Base-by-base conservation (phyloP, 257 asterid genomes). In the Rubia yunnanensis region DNA sequence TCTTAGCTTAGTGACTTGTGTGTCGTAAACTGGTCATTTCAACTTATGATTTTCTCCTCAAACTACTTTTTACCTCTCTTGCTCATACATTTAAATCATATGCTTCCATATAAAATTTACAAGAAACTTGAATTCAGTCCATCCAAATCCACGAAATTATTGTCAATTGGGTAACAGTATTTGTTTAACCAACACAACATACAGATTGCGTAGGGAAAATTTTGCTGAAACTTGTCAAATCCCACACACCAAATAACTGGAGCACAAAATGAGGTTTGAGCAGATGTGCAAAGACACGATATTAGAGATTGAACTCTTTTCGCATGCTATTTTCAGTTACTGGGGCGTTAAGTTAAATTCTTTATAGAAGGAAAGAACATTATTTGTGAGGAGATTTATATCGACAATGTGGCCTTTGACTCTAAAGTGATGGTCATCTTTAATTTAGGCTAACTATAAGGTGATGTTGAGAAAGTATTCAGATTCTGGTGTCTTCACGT, bases 221-320 rank as follows among this genome's bases (percentile, higher is more conserved):
- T 28, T 54, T 20, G 13, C 36, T 18, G n/a, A 35, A 10, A 35
- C 59, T 30, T 65, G 30, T 35, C 23, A 30, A 48, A n/a, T 64
- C 46, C 36, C 27, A n/a, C 18, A 20, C 56, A 41, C 39, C 39
- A 41, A 63, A 63, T 22, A 30, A 44, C 50, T 26, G 56, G 27
- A 64, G 24, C 49, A 44, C 24, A 46, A 64, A 27, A 46, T 26
- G 68, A 63, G 58, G 38, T 26, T 15, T 44, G 41, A 63, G 18
- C 30, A 10, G 65, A 13, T 49, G n/a, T 60, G 67, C 26, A 5
- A 6, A 28, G 18, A 31, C 56, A 41, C 56, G 5, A 27, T 20
- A 44, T 63, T 27, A 28, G 11, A 46, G 44, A 26, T 46, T 28
- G 20, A 64, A 35, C 31, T 44, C 56, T 24, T 10, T 14, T 49